Base-by-base conservation (phyloP, 768 basidiomycete species). In the Fistulinella prunicolor region DNA sequence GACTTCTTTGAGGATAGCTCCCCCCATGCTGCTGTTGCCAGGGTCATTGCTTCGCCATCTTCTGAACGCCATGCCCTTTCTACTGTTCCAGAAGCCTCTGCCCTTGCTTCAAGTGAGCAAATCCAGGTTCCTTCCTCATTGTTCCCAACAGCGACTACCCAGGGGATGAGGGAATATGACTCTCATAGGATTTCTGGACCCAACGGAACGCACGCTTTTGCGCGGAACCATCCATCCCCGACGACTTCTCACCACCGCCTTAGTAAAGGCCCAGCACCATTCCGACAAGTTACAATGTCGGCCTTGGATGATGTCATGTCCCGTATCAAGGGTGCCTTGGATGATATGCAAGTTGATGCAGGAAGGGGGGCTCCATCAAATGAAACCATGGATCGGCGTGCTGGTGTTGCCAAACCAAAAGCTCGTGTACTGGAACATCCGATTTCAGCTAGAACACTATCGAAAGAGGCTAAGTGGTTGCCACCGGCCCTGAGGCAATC, bases 301-400 rank as follows among this genome's bases (percentile, higher is more conserved):
- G 78, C 88, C 16, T 68, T 92, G 52, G 82, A 89, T 59, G 88
- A 93, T 60, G 79, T 82, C 22, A 89, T 93, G 79, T 88, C 86
- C 6, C 80, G 90, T 35, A 91, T 93, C 59, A 92, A 85, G 59
- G 89, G 87, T 26, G 90, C 84, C 13, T 59, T 93, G 47, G 78
- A 81, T 60, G 77, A 75, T 24, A 86, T 86, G 81, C 85, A 83
- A 48, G 69, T 73, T 19, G 77, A 77, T 23, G 58, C 58, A 35
- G 60, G 59, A 51, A 68, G 59, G 24, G 57, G 45, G 1, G 14
- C 45, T 35, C 42, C 42, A 42, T 52, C 49, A 38, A 53, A 47
- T 17, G 64, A 59, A 34, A 47, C 44, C 19, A 45, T 59, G 6
- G 64, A 55, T 46, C 60, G 51, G 63, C 63, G 50, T 44, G 42